These are phyloP conservation scores for Pichia sp. DNA, from an alignment of 1,139 yeast genomes.

Conservation along the genomic window DNA sequence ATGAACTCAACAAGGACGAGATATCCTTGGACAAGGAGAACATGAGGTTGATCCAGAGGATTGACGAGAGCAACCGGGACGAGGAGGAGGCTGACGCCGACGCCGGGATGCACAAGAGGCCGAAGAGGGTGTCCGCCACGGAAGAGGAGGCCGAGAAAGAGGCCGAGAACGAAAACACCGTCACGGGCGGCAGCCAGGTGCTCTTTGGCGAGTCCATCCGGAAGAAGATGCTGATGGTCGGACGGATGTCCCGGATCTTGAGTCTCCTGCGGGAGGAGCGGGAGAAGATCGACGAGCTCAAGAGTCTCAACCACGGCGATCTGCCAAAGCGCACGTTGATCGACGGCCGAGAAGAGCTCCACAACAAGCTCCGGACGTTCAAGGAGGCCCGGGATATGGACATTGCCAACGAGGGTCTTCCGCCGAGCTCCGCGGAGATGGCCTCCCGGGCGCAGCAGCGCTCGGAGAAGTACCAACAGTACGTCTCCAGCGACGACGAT, in stretches of 20 bases:
- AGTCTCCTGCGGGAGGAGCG: slow-evolving; percentile 84
- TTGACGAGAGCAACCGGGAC: slow-evolving; percentile 5
- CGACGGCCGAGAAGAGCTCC: slow-evolving; percentile 77
- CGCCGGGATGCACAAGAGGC: neutral
- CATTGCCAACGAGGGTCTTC: slow-evolving; percentile 75
- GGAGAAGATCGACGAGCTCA: slow-evolving; percentile 63
- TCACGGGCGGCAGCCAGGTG: slow-evolving; percentile 16
- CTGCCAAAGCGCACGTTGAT: slow-evolving; percentile 69
- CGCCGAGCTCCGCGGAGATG: slow-evolving; percentile 69
- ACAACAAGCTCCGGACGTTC: slow-evolving; percentile 60
- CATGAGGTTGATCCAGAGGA: neutral
- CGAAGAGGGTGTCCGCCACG: neutral
- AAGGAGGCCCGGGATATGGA: slow-evolving; percentile 82
- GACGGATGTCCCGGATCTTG: slow-evolving; percentile 90
- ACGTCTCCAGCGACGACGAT: neutral
- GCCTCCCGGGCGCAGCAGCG: slow-evolving; percentile 19
- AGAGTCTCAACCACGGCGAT: slow-evolving; percentile 61
- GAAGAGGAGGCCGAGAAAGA: slow-evolving; percentile 14
- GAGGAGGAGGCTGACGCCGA: neutral
- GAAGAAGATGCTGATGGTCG: slow-evolving; percentile 88
- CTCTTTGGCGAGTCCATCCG: slow-evolving; percentile 58
- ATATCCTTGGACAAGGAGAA: slow-evolving; percentile 6
- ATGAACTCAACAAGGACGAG: slow-evolving; percentile 50
- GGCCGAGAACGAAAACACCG: neutral
- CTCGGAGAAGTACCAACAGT: neutral